Base-by-base conservation (phyloP, 2,329 filamentous ascomycete species). In the Scopulariopsis brevicaulis region DNA sequence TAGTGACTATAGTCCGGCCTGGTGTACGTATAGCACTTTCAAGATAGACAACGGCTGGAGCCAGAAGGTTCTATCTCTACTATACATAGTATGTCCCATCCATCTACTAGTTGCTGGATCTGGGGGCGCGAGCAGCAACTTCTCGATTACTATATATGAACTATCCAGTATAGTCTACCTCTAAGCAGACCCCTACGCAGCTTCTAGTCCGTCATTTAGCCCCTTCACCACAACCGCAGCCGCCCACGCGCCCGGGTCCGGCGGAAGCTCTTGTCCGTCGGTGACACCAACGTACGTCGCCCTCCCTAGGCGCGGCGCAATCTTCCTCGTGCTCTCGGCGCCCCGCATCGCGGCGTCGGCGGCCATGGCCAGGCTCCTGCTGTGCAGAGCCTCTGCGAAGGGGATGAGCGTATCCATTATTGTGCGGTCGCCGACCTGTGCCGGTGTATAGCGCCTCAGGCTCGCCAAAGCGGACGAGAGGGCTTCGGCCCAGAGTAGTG, bases 191-290 rank as follows among this genome's bases (percentile, higher is more conserved):
- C 28, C 28, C 28, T 32, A 4, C 28, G 8, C 28, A 4, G 28
- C 28, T 8, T n/a, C 28, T 8, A 32, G 8, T 32, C 60, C 62
- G 53, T 66, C 65, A 55, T 66, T 61, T 55, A 78, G 59, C 1
- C 73, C 76, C 61, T 70, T 68, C 51, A 80, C 74, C 1, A 72
- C 78, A 18, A 81, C 77, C 77, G 83, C 83, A 25, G 86, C 77
- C n/a, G 84, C 86, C 75, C 85, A 84, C 4, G 86, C 86, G 34
- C 86, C 85, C 0, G 86, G 86, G 67, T 89, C 86, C 3, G 86
- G 85, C 4, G 86, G 83, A 58, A 79, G 61, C 52, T 76, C 77
- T 56, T 70, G 70, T 57, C 73, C 75, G 59, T 79, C 74, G 58
- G 75, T 79, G 51, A 77, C 78, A 1, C 80, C 84, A 3, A 89